Evolutionary conservation across 768 basidiomycete genomes (phyloP).

Genomic region (Epithele typhae): DNA sequence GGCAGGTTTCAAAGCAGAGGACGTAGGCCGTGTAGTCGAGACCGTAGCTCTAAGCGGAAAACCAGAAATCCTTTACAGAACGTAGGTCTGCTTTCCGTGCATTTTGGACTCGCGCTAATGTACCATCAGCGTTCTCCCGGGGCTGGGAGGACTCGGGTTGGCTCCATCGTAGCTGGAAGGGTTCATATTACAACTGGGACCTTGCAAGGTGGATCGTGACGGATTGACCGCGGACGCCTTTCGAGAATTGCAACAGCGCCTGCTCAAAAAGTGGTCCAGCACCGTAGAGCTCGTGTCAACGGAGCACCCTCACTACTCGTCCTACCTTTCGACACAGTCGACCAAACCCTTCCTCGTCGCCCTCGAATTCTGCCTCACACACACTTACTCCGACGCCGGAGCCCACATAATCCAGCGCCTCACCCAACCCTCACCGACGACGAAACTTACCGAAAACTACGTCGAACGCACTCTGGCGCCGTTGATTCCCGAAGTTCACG

Average conservation of each 20-base stretch:
- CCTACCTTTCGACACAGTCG: no score
- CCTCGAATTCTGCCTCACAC: constrained; percentile 5
- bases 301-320: not conserved
- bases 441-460: not conserved
- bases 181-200: not conserved
- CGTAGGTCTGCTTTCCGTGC: no score
- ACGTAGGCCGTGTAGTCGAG: no score
- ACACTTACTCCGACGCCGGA: not conserved
- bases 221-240: not conserved
- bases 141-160: not conserved
- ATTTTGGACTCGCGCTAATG: no score
- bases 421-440: not conserved
- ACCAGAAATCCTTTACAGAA: not conserved
- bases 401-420: not conserved
- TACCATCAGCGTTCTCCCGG: constrained; percentile 1
- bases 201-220: not conserved
- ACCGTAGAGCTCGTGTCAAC: no score
- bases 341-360: not conserved
- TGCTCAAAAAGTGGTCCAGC: not conserved
- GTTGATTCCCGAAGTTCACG: constrained; percentile 6
- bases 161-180: not conserved
- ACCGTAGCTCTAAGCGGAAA: not conserved
- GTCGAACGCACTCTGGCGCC: constrained; percentile 10
- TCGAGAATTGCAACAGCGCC: not conserved
- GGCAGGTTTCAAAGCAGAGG: no score